Percentiles rank a stretch among this genome's conserved stretches.
Conservation (phyloP, 176 grass and related monocot genomes). For the Juncus inflexus region DNA sequence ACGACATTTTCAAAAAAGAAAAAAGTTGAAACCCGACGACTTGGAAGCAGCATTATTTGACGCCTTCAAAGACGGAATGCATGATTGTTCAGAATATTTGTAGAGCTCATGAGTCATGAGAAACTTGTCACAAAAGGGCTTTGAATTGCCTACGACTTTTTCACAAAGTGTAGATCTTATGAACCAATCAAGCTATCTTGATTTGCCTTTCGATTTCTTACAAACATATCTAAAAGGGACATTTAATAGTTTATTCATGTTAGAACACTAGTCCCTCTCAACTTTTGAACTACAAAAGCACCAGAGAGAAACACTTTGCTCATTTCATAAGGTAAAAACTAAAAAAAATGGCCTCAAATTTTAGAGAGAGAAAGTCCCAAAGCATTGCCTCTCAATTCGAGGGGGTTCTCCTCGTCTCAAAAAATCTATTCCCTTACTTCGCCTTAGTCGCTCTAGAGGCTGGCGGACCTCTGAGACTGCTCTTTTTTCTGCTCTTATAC, state of each 20-base stretch:
- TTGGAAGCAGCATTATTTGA: too few relatives aligned
- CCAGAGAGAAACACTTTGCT: slow-evolving; percentile 11
- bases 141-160: background rate
- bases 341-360: slow-evolving; percentile 1
- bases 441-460: slow-evolving; percentile 59
- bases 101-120: slow-evolving; percentile 6
- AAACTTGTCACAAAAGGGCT: slow-evolving; percentile 12
- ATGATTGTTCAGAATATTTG: background rate
- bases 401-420: slow-evolving; percentile 47
- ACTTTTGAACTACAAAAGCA: background rate
- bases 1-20: too few relatives aligned
- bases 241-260: background rate
- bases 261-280: slow-evolving; percentile 21
- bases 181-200: slow-evolving; percentile 10
- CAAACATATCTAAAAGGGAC: slow-evolving; percentile 13
- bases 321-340: background rate
- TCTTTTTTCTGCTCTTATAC: slow-evolving; percentile 28
- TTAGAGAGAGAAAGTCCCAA: slow-evolving; percentile 16
- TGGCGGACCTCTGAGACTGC: slow-evolving; percentile 35
- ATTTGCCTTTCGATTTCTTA: slow-evolving; percentile 15
- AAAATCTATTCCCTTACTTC: slow-evolving; percentile 56
- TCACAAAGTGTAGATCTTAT: slow-evolving; percentile 17
- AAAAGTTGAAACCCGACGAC: too few relatives aligned
- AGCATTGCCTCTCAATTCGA: slow-evolving; percentile 44
- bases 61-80: too few relatives aligned